phyloP scores from a whole-genome alignment of 2,329 filamentous ascomycete species.

The Aureobasidium sp. region DNA sequence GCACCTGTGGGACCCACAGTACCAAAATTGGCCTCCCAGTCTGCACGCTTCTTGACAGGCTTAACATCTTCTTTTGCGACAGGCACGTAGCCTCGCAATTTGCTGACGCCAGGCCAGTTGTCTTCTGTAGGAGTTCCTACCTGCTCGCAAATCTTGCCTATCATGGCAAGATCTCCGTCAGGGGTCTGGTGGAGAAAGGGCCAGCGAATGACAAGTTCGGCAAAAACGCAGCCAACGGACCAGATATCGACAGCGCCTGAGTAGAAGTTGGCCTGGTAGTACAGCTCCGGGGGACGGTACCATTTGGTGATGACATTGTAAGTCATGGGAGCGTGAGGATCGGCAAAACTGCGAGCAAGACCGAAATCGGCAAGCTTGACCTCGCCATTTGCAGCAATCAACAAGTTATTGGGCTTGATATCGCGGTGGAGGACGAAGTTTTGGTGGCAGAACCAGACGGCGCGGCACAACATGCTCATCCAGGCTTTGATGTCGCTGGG shows the following conservation, averaged over 20 bases:
- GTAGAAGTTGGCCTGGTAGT: slow-evolving; percentile 86
- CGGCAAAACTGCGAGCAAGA: slow-evolving; percentile 79
- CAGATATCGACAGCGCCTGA: slow-evolving; percentile 87
- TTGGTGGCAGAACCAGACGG: slow-evolving; percentile 93
- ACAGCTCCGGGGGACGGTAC: slow-evolving; percentile 90
- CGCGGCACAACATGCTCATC: slow-evolving; percentile 95
- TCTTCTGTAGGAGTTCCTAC: slow-evolving; percentile 89
- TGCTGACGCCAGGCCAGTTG: slow-evolving; percentile 87
- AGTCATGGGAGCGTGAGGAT: slow-evolving; percentile 81
- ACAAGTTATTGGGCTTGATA: slow-evolving; percentile 97
- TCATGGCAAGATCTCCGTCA: slow-evolving; percentile 77
- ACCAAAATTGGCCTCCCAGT: slow-evolving; percentile 69
- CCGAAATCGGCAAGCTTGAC: slow-evolving; percentile 98
- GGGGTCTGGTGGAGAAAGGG: slow-evolving; percentile 66
- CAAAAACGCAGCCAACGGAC: slow-evolving; percentile 88
- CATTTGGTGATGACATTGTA: slow-evolving; percentile 92
- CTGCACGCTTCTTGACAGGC: slow-evolving; percentile 55
- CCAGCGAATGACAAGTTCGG: slow-evolving; percentile 74
- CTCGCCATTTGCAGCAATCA: slow-evolving; percentile 87
- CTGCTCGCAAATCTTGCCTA: slow-evolving; percentile 72
- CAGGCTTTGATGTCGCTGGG: slow-evolving; percentile 91
- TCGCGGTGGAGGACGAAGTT: slow-evolving; percentile 92
- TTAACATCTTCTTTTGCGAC: slow-evolving; percentile 49
- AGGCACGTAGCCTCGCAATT: slow-evolving; percentile 71
- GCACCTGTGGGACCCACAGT: slow-evolving; percentile 75